Conservation (phyloP, 352 stramenopile species). For the Globisporangium okanoganense region DNA sequence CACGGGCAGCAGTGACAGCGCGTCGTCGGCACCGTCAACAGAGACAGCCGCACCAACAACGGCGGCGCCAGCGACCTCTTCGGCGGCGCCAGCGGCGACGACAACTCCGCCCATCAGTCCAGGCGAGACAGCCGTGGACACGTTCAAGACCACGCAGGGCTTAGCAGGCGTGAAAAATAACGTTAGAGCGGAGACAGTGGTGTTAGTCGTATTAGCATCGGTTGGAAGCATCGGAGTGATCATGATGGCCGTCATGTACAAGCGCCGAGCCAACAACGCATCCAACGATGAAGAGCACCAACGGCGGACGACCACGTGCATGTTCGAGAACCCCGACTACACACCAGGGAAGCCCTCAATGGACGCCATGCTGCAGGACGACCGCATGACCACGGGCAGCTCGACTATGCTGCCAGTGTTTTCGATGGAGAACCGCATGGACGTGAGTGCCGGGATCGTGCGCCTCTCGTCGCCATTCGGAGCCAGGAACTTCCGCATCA, state of each 20-base stretch:
- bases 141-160: slow-evolving; percentile 10
- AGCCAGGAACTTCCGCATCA: slow-evolving; percentile 11
- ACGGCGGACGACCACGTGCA: slow-evolving; percentile 8
- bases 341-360: slow-evolving; percentile 9
- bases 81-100: neutral
- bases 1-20: neutral
- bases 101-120: neutral
- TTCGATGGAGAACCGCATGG: slow-evolving; percentile 7
- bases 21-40: neutral
- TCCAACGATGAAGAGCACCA: slow-evolving; percentile 8
- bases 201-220: neutral
- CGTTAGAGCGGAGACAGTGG: neutral
- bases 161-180: neutral
- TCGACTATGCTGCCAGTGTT: slow-evolving; percentile 14
- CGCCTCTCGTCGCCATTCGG: slow-evolving; percentile 17
- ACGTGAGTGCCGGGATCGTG: slow-evolving; percentile 7
- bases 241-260: slow-evolving; percentile 12
- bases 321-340: slow-evolving; percentile 16
- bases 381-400: slow-evolving; percentile 9
- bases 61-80: neutral
- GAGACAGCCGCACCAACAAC: neutral
- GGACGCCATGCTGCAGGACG: slow-evolving; percentile 17
- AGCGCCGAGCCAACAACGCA: neutral
- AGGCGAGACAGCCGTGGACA: slow-evolving; percentile 14
- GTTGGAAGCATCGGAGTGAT: slow-evolving; percentile 7